A percentile compares a stretch with the other conserved stretches of the same genome.
Conservation (phyloP, 208 protist species). For the Vickermania ingenoplastis region DNA sequence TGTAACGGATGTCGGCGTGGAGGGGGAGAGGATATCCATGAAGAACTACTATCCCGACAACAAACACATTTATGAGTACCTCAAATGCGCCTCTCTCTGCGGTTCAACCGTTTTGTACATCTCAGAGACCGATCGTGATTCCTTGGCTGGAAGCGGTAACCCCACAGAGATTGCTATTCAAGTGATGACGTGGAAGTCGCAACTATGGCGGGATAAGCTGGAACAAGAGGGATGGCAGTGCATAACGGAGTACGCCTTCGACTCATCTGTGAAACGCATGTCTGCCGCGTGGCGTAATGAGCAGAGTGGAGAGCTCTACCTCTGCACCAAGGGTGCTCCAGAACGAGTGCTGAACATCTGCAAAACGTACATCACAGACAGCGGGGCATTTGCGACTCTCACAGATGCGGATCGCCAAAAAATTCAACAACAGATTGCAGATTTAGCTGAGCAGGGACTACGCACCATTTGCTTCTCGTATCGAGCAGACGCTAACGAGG, state of each 20-base stretch:
- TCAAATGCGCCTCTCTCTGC: slow-evolving; percentile 72
- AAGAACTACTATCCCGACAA: slow-evolving; percentile 17
- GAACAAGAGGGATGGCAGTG: slow-evolving; percentile 66
- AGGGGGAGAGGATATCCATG: slow-evolving; percentile 32
- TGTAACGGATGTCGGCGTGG: slow-evolving; percentile 18
- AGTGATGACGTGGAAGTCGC: slow-evolving; percentile 84
- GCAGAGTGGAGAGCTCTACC: slow-evolving; percentile 36
- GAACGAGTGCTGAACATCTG: slow-evolving; percentile 79
- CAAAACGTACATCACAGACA: slow-evolving; percentile 27
- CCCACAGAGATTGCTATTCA: slow-evolving; percentile 85
- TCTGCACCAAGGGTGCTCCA: slow-evolving; percentile 83
- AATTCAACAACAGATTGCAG: slow-evolving; percentile 41
- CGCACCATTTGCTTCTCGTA: slow-evolving; percentile 63
- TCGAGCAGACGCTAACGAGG: slow-evolving; percentile 18
- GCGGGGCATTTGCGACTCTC: slow-evolving; percentile 22
- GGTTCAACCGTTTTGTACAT: slow-evolving; percentile 51
- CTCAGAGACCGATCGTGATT: slow-evolving; percentile 52
- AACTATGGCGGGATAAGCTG: slow-evolving; percentile 48
- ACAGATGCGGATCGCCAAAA: slow-evolving; percentile 24
- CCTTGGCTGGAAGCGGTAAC: slow-evolving; percentile 66
- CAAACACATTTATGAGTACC: slow-evolving; percentile 59
- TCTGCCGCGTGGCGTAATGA: slow-evolving; percentile 69
- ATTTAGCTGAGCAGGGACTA: slow-evolving; percentile 51
- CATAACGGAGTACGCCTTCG: slow-evolving; percentile 79
- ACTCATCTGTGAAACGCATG: slow-evolving; percentile 87